Conservation (phyloP, 352 stramenopile genomes). For the Phytophthora meadii region DNA sequence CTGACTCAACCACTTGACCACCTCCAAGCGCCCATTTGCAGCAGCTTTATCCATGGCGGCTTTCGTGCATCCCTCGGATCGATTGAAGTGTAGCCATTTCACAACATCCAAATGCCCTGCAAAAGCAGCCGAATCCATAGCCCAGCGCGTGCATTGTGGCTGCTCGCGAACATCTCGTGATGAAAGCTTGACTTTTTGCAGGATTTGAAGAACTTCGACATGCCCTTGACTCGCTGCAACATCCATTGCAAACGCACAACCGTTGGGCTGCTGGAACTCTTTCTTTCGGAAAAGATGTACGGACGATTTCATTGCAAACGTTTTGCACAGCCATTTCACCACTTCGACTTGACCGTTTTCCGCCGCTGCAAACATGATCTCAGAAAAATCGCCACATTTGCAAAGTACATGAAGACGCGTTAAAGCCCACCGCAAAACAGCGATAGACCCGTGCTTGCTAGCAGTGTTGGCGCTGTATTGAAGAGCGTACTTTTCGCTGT, state of each 20-base stretch:
- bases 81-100: neutral
- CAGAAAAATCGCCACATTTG: neutral
- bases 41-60: constrained; percentile 1
- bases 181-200: neutral
- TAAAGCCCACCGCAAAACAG: neutral
- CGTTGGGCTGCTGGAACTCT: neutral
- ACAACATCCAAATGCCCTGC: neutral
- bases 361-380: neutral
- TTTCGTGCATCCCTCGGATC: neutral
- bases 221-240: neutral
- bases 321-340: neutral
- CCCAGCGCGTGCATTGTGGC: neutral
- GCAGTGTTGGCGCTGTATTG: neutral
- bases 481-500: neutral
- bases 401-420: neutral
- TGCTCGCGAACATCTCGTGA: no score
- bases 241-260: neutral
- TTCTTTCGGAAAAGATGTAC: neutral
- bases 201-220: neutral
- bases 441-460: neutral
- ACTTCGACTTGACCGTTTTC: neutral
- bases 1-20: neutral
- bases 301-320: neutral
- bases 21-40: neutral
- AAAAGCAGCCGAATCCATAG: neutral